phyloP scores from a whole-genome alignment of 208 protist species.

The Acanthamoeba castellanii region DNA sequence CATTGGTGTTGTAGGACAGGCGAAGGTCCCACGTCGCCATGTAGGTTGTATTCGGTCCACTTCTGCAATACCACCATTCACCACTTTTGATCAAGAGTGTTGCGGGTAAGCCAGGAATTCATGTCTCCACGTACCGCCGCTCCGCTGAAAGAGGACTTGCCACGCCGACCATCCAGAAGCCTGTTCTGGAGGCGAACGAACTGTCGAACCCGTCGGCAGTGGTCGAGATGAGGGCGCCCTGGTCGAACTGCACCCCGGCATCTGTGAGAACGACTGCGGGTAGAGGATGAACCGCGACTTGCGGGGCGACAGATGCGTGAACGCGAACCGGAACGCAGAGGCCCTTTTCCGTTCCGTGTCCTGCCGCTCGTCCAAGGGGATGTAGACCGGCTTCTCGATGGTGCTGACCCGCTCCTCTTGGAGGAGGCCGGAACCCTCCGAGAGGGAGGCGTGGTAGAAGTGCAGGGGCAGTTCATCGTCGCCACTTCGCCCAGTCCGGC shows the following conservation, averaged over 20 bases:
- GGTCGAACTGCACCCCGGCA: constrained; percentile 2
- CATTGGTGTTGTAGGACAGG: no score
- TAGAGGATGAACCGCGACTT: constrained; percentile 78
- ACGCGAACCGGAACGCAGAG: constrained; percentile 75
- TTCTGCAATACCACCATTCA: no score
- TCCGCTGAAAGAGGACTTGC: no score
- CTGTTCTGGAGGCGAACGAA: constrained; percentile 34
- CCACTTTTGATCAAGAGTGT: no score
- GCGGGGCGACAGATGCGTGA: constrained; percentile 34
- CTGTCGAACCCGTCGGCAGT: constrained; percentile 23
- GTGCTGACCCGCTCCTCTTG: neutral
- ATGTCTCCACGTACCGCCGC: no score
- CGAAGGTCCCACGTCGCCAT: no score
- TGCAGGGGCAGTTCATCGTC: neutral
- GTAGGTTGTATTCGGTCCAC: no score
- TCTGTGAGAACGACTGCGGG: constrained; percentile 60
- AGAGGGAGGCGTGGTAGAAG: neutral
- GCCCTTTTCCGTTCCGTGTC: constrained; percentile 1
- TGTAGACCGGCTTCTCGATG: constrained; percentile 28
- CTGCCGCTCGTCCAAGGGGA: constrained; percentile 53
- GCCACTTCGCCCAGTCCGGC: neutral
- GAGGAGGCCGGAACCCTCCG: neutral
- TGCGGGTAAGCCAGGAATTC: no score
- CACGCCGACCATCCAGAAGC: neutral
- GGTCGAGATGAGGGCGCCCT: constrained; percentile 43